phyloP scores from a whole-genome alignment of 2,329 filamentous ascomycete genomes.

The Fusarium avenaceum region DNA sequence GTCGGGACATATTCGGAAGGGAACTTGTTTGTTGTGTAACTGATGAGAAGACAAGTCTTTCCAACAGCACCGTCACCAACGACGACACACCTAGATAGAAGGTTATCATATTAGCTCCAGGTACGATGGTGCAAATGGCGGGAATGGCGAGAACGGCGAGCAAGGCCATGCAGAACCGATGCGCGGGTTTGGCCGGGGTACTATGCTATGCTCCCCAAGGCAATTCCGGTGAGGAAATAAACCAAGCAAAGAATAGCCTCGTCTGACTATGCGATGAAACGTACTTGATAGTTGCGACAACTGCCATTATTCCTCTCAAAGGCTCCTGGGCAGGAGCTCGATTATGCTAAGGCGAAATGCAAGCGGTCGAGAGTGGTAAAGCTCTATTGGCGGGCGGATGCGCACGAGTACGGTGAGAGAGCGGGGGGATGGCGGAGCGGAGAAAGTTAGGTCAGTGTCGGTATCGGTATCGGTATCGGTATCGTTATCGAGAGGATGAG shows the following conservation, averaged over 20 bases:
- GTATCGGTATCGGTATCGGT: constrained; percentile 9
- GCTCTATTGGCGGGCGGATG: constrained; percentile 44
- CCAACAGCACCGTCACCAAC: constrained; percentile 99
- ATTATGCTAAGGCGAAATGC: constrained; percentile 41
- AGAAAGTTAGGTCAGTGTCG: constrained; percentile 30
- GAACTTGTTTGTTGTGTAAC: constrained; percentile 99
- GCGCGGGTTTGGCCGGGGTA: constrained; percentile 27
- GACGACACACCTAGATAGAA: constrained; percentile 84
- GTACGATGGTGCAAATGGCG: background rate
- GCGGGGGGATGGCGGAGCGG: constrained; percentile 35
- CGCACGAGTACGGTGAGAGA: constrained; percentile 43
- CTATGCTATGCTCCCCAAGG: constrained; percentile 1
- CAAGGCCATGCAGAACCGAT: constrained; percentile 27
- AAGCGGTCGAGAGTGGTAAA: constrained; percentile 44
- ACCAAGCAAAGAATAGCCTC: constrained; percentile 14
- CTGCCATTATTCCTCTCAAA: constrained; percentile 64
- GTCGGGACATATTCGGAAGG: constrained; percentile 99
- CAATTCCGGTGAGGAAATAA: constrained; percentile 17
- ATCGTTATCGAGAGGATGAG: constrained; percentile 5
- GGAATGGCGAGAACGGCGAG: constrained; percentile 5
- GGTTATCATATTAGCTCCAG: constrained; percentile 42
- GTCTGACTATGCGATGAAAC: constrained; percentile 48
- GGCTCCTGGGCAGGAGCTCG: constrained; percentile 57
- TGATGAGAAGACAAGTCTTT: constrained; percentile 99
- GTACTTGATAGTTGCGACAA: constrained; percentile 75